Base-by-base conservation (phyloP, 169 alveolate species). In the Prorocentrum cordatum region DNA sequence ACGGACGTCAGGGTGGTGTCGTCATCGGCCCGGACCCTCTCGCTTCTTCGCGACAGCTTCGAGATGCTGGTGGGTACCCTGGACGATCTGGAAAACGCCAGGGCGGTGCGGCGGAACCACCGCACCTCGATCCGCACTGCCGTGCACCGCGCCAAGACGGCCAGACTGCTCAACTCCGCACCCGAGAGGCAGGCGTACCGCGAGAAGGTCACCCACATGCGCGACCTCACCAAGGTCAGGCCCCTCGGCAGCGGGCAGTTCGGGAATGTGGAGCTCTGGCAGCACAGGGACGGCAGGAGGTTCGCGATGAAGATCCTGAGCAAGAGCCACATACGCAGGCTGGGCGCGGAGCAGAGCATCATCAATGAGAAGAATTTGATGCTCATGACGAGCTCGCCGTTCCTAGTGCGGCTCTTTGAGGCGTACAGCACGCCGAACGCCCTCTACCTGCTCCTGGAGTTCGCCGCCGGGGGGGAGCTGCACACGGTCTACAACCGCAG, bases 281-380 rank as follows among this genome's bases (percentile, higher is more conserved):
- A 47, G 61, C 61, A 47, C 61, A 47, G n/a, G n/a, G 92, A 94
- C 26, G 92, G 94, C 33, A 94, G 94, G 47, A 82, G 91, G 27
- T 94, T 38, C 84, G 98, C 98, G 10, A 93, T 95, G 92, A 95
- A 95, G 92, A 92, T 93, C 38, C 62, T 96, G 16, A 93, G 95
- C 50, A 96, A 96, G 83, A 92, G 92, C 45, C 91, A 93, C 33
- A 80, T 95, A 38, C 72, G 93, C 9, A 90, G 84, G 39, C 89
- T 86, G 85, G 94, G 94, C 20, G 92, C 92, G 87, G 93, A 92
- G 24, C 91, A 93, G 58, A 93, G 94, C 79, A 94, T 94, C 12
- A 85, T 73, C 70, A 85, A 95, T 12, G 96, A 94, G 84, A 92
- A 95, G 72, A 92, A 93, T 71, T 86, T 94, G 42, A 66, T 93